Evolutionary conservation across 208 protist genomes (phyloP), one percentile per base, ranked within the genome.

Genomic region (Crithidia bombi): DNA sequence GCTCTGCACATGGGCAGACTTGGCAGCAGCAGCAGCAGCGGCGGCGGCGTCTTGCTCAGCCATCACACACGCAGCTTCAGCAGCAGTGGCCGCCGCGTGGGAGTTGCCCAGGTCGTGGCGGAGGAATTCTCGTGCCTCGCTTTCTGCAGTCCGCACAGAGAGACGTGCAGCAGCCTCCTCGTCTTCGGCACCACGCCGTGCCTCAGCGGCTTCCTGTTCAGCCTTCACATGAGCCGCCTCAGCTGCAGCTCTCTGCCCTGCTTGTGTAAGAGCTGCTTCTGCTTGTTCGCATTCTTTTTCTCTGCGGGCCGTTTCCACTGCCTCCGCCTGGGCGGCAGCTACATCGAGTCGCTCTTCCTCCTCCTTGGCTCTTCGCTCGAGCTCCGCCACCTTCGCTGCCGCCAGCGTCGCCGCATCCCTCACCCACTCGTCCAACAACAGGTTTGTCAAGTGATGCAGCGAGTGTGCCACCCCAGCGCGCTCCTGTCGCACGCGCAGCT

Each of bases 111-210:
- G 23, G 23, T 25, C 14, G 3, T 56, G 25, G 11, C 5, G 14
- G 4, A 56, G 50, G 15, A 23, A 14, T 9, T 17, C 28, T 10
- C 28, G 50, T 23, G 50, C 50, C 7, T 56, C 50, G 26, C 30
- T 17, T 17, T 56, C 50, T 11, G 3, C 25, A 17, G 35, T 6
- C 38, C 59, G 50, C 10, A 46, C 55, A 14, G 11, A 47, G 10
- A 12, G 21, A 51, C 64, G 64, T 11, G 33, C 64, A 14, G 12
- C 28, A n/a, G 33, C 52, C 39, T 69, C 70, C 12, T 59, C 63
- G n/a, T 70, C 35, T 33, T 65, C 55, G 1, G 49, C 26, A 0
- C 28, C 19, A 9, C 32, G 23, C 14, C 54, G 44, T n/a, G 44
- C 73, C 15, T 19, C 66, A 12, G 49, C 58, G 6, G 50, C 55